A percentile compares a stretch with the other conserved stretches of the same genome.
phyloP scores from a whole-genome alignment of 208 protist genomes.

The Wallacemonas sp. region DNA sequence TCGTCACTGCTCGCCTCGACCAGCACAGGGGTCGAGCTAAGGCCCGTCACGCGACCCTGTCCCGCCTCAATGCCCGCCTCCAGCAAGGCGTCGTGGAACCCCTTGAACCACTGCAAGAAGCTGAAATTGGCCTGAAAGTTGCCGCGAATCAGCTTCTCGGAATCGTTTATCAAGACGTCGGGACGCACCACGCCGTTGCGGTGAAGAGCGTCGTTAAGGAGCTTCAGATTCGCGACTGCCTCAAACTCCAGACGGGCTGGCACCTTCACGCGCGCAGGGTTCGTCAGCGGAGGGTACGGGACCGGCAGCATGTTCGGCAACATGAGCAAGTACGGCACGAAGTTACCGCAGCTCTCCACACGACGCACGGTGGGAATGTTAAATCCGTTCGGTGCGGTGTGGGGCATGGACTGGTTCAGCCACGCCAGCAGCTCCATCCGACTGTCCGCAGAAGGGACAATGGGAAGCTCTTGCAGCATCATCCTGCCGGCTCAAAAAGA shows the following conservation, averaged over 20 bases:
- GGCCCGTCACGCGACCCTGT: slow-evolving; percentile 16
- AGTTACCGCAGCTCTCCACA: slow-evolving; percentile 83
- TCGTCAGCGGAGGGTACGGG: slow-evolving; percentile 69
- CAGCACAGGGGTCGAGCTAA: background rate
- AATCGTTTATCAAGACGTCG: slow-evolving; percentile 69
- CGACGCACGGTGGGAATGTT: slow-evolving; percentile 39
- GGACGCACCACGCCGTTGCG: slow-evolving; percentile 81
- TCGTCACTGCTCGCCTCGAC: background rate
- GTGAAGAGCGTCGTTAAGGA: slow-evolving; percentile 92
- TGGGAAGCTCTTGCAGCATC: slow-evolving; percentile 39
- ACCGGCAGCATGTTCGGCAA: slow-evolving; percentile 90
- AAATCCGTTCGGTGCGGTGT: slow-evolving; percentile 25
- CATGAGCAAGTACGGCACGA: slow-evolving; percentile 93
- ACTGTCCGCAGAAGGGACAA: slow-evolving; percentile 48
- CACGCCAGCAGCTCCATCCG: slow-evolving; percentile 77
- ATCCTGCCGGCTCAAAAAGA: background rate
- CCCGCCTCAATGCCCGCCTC: slow-evolving; percentile 33
- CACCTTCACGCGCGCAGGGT: slow-evolving; percentile 90
- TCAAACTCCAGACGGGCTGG: slow-evolving; percentile 93
- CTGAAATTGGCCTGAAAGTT: slow-evolving; percentile 97
- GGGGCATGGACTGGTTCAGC: slow-evolving; percentile 60
- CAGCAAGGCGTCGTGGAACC: slow-evolving; percentile 46
- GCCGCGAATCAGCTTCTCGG: slow-evolving; percentile 91
- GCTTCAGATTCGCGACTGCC: slow-evolving; percentile 95
- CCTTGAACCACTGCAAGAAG: slow-evolving; percentile 96